Evolutionary conservation across 2,329 filamentous ascomycete genomes (phyloP), one percentile per base, ranked within the genome.

Genomic region (Graphilbum fragrans): DNA sequence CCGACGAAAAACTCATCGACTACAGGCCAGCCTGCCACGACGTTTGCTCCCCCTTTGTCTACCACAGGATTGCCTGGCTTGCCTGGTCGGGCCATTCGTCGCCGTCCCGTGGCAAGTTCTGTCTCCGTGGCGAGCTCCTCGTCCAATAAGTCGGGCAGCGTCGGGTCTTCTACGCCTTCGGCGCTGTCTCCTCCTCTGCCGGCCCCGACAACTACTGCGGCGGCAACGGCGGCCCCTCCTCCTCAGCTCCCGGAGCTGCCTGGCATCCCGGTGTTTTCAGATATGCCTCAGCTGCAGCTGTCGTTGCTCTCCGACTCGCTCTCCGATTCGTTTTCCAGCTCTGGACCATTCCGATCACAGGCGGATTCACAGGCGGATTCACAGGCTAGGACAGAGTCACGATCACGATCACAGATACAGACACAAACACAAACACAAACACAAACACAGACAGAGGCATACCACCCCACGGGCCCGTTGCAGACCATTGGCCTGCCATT

Each of bases 401-500:
- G 7, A 17, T 4, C 22, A 7, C 35, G 10, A n/a, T 5, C n/a
- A 27, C 36, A 38, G 36, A 11, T 9, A 18, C 36, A 38, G 29
- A 29, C 23, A 22, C 18, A 21, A 22, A 22, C 20, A 22, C 20
- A 23, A 16, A 14, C 21, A 17, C 19, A 23, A 16, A n/a, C 35
- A 22, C 20, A 21, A 16, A 14, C 35, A 23, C 20, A 23, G 17
- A 17, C n/a, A 6, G 20, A 19, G 20, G 12, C 35, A 22, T 10
- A 23, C 3, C n/a, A n/a, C n/a, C n/a, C n/a, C n/a, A n/a, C n/a
- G n/a, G n/a, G n/a, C n/a, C 6, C 35, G 17, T 14, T 44, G 18
- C 43, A 47, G 39, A 34, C n/a, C 7, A 27, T 8, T 41, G 40
- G 31, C 41, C 46, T 22, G 2, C 19, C 16, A 9, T 21, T n/a